Evolutionary conservation across 805 yeast species (phyloP).

Genomic region (Phaffomyces opuntiae): DNA sequence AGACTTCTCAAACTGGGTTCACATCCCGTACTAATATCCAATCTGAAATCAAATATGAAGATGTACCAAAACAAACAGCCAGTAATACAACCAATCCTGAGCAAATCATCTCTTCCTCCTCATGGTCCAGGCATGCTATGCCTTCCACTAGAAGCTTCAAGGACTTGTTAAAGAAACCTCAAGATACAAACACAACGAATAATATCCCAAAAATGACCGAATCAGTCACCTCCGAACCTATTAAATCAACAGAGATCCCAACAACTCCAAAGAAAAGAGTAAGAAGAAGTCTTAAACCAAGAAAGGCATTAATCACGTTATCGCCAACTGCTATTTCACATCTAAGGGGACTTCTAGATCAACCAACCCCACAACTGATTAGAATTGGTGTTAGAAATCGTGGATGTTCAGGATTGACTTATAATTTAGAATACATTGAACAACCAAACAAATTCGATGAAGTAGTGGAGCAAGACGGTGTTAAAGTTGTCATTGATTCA

Average conservation of each 20-base stretch:
- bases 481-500: constrained; percentile 86
- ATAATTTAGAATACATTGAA: constrained; percentile 83
- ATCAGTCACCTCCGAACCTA: not conserved
- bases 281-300: constrained; percentile 71
- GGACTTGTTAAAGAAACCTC: constrained; percentile 17
- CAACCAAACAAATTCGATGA: constrained; percentile 95
- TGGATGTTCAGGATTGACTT: constrained; percentile 94
- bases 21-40: constrained; percentile 1
- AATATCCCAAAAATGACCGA: not conserved
- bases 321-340: constrained; percentile 72
- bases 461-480: constrained; percentile 87
- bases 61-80: constrained; percentile 1
- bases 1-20: constrained; percentile 5
- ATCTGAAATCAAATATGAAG: constrained; percentile 8
- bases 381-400: constrained; percentile 92
- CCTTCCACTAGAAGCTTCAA: constrained; percentile 23
- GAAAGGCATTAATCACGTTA: constrained; percentile 83
- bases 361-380: constrained; percentile 83
- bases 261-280: constrained; percentile 28
- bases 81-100: not conserved
- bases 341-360: constrained; percentile 55
- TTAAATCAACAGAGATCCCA: constrained; percentile 9
- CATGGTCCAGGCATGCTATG: constrained; percentile 23
- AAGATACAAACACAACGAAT: not conserved
- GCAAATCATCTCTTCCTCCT: too few species aligned